Conservation (phyloP, 768 basidiomycete genomes). For the Tricholoma sp. region DNA sequence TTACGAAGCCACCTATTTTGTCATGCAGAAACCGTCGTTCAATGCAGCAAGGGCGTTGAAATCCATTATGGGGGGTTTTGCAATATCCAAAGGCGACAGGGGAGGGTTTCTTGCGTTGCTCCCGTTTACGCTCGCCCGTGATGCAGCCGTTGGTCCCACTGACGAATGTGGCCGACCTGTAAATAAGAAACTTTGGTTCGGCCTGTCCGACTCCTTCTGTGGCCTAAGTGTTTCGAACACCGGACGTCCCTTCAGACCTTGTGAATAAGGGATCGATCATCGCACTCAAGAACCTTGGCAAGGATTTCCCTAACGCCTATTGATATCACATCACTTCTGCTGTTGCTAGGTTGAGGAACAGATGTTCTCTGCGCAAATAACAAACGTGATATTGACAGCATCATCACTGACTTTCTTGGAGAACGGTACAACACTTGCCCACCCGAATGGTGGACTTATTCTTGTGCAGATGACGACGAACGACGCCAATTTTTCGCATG, state of each 20-base stretch:
- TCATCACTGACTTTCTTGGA: conserved; percentile 18
- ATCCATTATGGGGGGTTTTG: too few species aligned
- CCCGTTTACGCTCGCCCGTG: conserved; percentile 16
- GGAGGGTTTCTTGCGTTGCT: conserved; percentile 18
- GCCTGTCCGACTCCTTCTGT: not conserved
- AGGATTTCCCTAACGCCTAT: conserved; percentile 17
- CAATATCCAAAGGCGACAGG: conserved; percentile 17
- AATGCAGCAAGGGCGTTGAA: too few species aligned
- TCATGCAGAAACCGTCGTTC: too few species aligned
- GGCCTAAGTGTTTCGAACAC: not conserved
- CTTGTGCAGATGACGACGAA: conserved; percentile 22
- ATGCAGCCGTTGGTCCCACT: conserved; percentile 8
- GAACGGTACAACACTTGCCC: not conserved
- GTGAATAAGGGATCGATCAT: not conserved
- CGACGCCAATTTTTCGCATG: conserved; percentile 8
- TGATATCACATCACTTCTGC: conserved; percentile 13
- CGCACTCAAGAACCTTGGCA: not conserved
- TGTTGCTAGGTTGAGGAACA: conserved; percentile 18
- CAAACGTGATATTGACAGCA: conserved; percentile 16
- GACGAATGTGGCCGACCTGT: not conserved
- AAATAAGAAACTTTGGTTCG: not conserved
- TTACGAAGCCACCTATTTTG: too few species aligned
- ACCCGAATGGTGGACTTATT: conserved; percentile 16
- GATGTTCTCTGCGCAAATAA: conserved; percentile 22
- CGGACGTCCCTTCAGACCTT: not conserved